Evolutionary conservation across 148 eudicot species (phyloP), one percentile per base, ranked within the genome.

Genomic region (Nepenthes gracilis): DNA sequence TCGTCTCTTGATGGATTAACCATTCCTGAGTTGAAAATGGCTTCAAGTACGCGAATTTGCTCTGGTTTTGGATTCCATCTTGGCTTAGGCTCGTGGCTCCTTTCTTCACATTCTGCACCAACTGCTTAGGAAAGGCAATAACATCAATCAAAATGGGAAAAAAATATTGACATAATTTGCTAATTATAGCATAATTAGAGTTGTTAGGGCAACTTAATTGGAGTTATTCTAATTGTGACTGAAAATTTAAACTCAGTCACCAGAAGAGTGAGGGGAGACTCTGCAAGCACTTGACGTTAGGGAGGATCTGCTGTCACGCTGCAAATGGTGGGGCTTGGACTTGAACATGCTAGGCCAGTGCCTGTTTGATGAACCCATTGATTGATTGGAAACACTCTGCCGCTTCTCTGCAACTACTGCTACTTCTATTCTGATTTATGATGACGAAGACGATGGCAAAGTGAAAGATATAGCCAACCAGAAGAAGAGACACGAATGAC

Each of bases 271-370:
- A 34, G 63, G 35, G 12, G 45, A 34, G 38, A 47, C 36, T 58
- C 40, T 48, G 45, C 66, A 73, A 32, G 83, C 61, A 43, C 74
- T 59, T 60, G 84, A 75, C 40, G 77, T 55, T 60, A 72, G 69
- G 45, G 78, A 70, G 5, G 75, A 47, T 73, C 63, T 66, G 65
- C 68, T 65, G 62, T 81, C 76, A 59, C 71, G 76, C 53, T 71
- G 78, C 65, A 37, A 70, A 36, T 81, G 82, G 67, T 78, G 77
- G 63, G 96, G 88, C 61, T 92, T 92, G 53, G 98, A 92, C 66
- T 85, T 92, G 77, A 92, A 92, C 88, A 92, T 80, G 66, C 98
- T 92, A 37, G 98, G 96, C 98, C 98, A 92, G 78, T 92, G 94
- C 59, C 86, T 75, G 67, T 92, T 92, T 65, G 98, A 92, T 56